Evolutionary conservation across 192 early-diverging fungal genomes (phyloP), one percentile per base, ranked within the genome.

Genomic region (Podila epigama): DNA sequence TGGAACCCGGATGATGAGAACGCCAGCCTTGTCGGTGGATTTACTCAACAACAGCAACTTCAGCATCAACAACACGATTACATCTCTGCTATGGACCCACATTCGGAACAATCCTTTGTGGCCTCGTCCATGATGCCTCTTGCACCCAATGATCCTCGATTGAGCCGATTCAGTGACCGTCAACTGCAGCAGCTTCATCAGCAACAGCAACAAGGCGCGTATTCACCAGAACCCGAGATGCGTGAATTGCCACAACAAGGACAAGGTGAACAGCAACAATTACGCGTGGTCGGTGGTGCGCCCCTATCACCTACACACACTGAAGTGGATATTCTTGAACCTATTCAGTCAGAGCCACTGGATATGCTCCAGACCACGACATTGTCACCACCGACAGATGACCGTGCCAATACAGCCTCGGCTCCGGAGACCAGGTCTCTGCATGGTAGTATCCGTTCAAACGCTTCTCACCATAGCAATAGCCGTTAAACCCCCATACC

Each of bases 1-100:
- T 77, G 73, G 73, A 68, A 51, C 35, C 73, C 67, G 60, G 73
- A 77, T 37, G 73, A 77, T 31, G 73, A 77, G 60, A 77, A 68
- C n/a, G 54, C 73, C 5, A 34, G 60, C 0, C 57, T 77, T 22
- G 73, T 77, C 13, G 73, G 73, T 11, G 64, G 64, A 9, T 58
- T 57, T 5, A 33, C 55, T 16, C 57, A 55, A 25, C 69, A 71
- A 15, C 69, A 71, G 16, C 55, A 64, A 27, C 1, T 65, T 12
- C 51, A 41, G 50, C 20, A 42, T 37, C 0, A 35, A 22, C 56
- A 72, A 6, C 61, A 57, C 12, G 44, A 20, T 1, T 44, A 67
- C 31, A 16, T 40, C 56, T 18, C 16, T 56, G 59, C 10, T 68
- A 18, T 22, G 35, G 55, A 70, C 16, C 56, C 69, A n/a, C 36